These are phyloP conservation scores for Penicillium alfredii DNA, from an alignment of 495 filamentous ascomycete genomes.

Conservation along the genomic window DNA sequence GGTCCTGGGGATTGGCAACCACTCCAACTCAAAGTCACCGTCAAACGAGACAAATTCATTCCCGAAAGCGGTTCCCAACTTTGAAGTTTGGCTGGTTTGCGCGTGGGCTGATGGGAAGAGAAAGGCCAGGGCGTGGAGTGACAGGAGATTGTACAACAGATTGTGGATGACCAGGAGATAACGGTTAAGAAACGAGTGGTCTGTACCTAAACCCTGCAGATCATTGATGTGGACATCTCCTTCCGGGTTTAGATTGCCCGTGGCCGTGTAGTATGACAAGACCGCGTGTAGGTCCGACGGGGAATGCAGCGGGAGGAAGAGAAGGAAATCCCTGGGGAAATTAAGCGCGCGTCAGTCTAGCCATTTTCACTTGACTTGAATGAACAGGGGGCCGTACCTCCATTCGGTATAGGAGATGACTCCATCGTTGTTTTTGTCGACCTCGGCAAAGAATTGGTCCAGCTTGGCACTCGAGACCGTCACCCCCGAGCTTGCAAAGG, in stretches of 20 bases:
- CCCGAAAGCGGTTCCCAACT: constrained; percentile 22
- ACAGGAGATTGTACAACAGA: constrained; percentile 39
- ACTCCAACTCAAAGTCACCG: constrained; percentile 39
- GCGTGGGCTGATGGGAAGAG: constrained; percentile 38
- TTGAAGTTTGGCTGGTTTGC: constrained; percentile 23
- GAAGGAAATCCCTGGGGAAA: constrained; percentile 72
- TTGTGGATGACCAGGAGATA: constrained; percentile 32
- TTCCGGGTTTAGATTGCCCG: constrained; percentile 85
- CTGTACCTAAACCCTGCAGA: constrained; percentile 91
- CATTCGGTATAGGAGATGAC: constrained; percentile 90
- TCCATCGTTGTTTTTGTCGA: constrained; percentile 85
- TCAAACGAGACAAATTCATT: constrained; percentile 30
- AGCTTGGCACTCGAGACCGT: constrained; percentile 70
- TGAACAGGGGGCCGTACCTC: constrained; percentile 59
- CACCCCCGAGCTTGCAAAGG: constrained; percentile 73
- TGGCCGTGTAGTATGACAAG: constrained; percentile 84
- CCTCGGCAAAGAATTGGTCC: constrained; percentile 78
- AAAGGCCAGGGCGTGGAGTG: constrained; percentile 32
- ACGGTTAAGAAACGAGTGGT: constrained; percentile 60
- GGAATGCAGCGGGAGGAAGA: constrained; percentile 77
- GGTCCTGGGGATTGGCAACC: constrained; percentile 39
- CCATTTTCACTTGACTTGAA: constrained; percentile 4
- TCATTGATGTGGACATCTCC: constrained; percentile 93
- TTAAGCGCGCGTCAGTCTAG: constrained; percentile 17
- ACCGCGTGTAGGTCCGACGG: constrained; percentile 71